Conservation (phyloP, 2,329 filamentous ascomycete species). For the Penicillium sp. region DNA sequence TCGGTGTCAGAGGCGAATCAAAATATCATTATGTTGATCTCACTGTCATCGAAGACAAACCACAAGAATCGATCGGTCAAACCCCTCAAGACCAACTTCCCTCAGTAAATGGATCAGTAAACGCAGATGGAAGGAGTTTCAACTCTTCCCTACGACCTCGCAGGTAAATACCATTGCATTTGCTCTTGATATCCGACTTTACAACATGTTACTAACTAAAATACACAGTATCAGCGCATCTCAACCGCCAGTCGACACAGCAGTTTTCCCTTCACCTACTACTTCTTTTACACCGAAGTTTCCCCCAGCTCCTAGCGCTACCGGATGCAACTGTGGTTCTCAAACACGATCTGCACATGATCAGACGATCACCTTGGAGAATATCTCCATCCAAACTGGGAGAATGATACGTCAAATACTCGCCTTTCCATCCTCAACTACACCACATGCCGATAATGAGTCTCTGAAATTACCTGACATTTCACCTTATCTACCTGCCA, state of each 20-base stretch:
- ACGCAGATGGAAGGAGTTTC: slow-evolving; percentile 21
- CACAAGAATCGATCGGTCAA: slow-evolving; percentile 28
- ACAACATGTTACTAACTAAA: neutral
- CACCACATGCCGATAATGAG: slow-evolving; percentile 57
- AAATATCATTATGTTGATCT: slow-evolving; percentile 84
- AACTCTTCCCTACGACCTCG: slow-evolving; percentile 26
- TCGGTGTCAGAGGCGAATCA: slow-evolving; percentile 92
- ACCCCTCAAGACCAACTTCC: slow-evolving; percentile 24
- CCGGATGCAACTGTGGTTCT: slow-evolving; percentile 29
- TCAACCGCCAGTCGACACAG: slow-evolving; percentile 34
- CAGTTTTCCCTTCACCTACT: slow-evolving; percentile 38
- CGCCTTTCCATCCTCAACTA: slow-evolving; percentile 32
- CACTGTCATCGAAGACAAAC: slow-evolving; percentile 44
- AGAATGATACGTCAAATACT: slow-evolving; percentile 39
- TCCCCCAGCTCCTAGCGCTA: slow-evolving; percentile 18
- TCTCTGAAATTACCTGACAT: slow-evolving; percentile 81
- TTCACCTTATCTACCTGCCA: slow-evolving; percentile 70
- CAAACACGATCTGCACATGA: slow-evolving; percentile 25
- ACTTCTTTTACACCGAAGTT: slow-evolving; percentile 33
- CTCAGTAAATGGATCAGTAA: slow-evolving; percentile 16
- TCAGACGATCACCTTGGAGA: slow-evolving; percentile 32
- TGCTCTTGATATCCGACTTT: neutral
- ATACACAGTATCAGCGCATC: slow-evolving; percentile 26
- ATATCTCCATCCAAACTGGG: slow-evolving; percentile 34
- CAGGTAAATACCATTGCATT: slow-evolving; percentile 20